A percentile compares a stretch with the other conserved stretches of the same genome.
phyloP scores from a whole-genome alignment of 1,139 yeast species.

The Scheffersomyces parashehatae region DNA sequence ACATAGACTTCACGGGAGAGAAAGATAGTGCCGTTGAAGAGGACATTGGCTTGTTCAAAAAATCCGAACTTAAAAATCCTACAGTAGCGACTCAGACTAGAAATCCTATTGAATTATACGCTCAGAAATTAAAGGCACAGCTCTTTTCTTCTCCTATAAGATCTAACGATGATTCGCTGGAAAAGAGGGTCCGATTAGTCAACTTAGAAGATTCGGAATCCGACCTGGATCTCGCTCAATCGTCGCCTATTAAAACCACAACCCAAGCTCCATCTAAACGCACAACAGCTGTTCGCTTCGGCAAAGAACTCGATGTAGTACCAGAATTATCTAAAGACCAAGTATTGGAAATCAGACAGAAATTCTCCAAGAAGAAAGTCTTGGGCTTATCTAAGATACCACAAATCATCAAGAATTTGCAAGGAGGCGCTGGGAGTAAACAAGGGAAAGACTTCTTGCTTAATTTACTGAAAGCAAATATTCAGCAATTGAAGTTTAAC shows the following conservation, averaged over 20 bases:
- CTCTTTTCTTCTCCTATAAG: constrained; percentile 26
- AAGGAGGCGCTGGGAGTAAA: constrained; percentile 3
- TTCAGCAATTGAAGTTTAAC: constrained; percentile 32
- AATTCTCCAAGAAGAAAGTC: constrained; percentile 27
- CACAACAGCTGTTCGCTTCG: too few species aligned
- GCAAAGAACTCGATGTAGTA: constrained; percentile 15
- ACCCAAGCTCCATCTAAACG: background rate
- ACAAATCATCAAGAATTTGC: constrained; percentile 5
- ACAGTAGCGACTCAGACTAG: constrained; percentile 7
- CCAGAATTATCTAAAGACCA: constrained; percentile 42
- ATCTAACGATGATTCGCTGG: constrained; percentile 7
- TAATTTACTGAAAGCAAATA: constrained; percentile 35
- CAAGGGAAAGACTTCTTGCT: constrained; percentile 17
- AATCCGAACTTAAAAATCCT: constrained; percentile 2
- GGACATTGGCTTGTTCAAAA: constrained; percentile 5
- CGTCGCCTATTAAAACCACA: constrained; percentile 9
- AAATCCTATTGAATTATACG: constrained; percentile 40
- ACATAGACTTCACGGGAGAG: constrained; percentile 4
- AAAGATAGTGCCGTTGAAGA: constrained; percentile 19
- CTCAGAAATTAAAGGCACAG: constrained; percentile 30
- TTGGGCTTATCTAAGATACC: constrained; percentile 1
- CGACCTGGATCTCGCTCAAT: constrained; percentile 11
- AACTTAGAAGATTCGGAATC: constrained; percentile 28
- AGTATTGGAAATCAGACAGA: constrained; percentile 35
- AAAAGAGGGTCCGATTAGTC: constrained; percentile 11